phyloP scores from a whole-genome alignment of 225 moss, liverwort and hornwort species.

The Marchantia paleacea region DNA sequence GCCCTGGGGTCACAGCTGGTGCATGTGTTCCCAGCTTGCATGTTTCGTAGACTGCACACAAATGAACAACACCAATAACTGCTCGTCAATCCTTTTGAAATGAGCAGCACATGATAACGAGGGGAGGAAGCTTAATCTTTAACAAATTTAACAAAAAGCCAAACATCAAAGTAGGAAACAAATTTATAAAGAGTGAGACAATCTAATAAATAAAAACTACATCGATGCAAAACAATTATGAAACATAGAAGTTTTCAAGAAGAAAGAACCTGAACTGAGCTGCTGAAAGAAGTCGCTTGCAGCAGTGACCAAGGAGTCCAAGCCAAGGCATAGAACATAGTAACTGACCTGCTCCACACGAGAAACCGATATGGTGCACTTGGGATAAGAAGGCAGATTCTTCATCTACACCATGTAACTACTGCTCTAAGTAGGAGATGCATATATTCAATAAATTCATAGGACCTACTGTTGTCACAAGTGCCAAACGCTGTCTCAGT shows the following conservation, averaged over 20 bases:
- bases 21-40: conserved; percentile 87
- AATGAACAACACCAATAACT: background rate
- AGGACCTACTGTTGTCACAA: too few species aligned
- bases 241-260: background rate
- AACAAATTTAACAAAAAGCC: too few species aligned
- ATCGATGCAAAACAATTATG: too few species aligned
- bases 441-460: too few species aligned
- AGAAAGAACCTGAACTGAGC: conserved; percentile 76
- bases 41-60: conserved; percentile 84
- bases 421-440: too few species aligned
- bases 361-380: background rate
- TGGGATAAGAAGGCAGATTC: background rate
- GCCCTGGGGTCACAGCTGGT: conserved; percentile 56
- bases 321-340: conserved; percentile 83
- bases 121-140: too few species aligned
- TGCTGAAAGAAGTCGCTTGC: conserved; percentile 90
- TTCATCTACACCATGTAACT: background rate
- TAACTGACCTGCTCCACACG: conserved; percentile 62
- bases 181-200: too few species aligned
- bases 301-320: conserved; percentile 77
- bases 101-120: too few species aligned
- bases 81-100: background rate
- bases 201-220: too few species aligned
- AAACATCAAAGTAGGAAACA: too few species aligned
- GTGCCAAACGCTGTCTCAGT: too few species aligned